Conservation (phyloP, 805 yeast species). For the Myxozyma udenii region DNA sequence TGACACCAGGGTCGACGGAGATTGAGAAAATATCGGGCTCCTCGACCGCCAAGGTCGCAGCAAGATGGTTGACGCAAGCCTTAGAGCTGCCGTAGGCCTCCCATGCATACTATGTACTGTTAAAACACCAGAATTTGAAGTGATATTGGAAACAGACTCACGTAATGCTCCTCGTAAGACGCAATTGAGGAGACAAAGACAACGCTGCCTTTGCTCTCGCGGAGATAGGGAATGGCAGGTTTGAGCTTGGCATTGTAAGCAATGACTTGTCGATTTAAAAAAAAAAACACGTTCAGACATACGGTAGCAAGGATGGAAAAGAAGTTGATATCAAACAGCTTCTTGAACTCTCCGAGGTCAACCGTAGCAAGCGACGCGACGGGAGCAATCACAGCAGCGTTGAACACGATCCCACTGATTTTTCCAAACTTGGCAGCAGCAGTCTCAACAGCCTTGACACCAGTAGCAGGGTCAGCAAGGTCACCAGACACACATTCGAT, state of each 20-base stretch:
- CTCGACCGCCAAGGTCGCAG: constrained; percentile 63
- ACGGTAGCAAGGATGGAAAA: constrained; percentile 59
- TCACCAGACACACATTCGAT: constrained; percentile 48
- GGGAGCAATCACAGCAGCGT: constrained; percentile 79
- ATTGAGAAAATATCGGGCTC: constrained; percentile 57
- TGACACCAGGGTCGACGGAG: constrained; percentile 92
- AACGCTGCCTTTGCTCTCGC: constrained; percentile 55
- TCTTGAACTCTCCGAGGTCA: constrained; percentile 58
- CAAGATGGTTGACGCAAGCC: constrained; percentile 83
- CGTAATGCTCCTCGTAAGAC: constrained; percentile 24
- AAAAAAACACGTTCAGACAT: neutral
- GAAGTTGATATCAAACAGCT: constrained; percentile 69
- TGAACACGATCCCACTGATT: constrained; percentile 56
- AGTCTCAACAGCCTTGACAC: constrained; percentile 41
- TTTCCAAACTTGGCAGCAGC: constrained; percentile 50
- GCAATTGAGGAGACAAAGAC: constrained; percentile 90
- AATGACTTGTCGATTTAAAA: neutral
- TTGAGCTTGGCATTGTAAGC: constrained; percentile 20
- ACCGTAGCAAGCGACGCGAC: constrained; percentile 54
- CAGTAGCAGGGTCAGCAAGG: constrained; percentile 43
- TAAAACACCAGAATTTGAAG: neutral
- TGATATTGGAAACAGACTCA: constrained; percentile 1
- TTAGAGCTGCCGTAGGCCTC: constrained; percentile 88
- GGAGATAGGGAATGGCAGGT: constrained; percentile 56
- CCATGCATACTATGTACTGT: constrained; percentile 60